Conservation (phyloP, 495 filamentous ascomycete species). For the Delitschia confertaspora region DNA sequence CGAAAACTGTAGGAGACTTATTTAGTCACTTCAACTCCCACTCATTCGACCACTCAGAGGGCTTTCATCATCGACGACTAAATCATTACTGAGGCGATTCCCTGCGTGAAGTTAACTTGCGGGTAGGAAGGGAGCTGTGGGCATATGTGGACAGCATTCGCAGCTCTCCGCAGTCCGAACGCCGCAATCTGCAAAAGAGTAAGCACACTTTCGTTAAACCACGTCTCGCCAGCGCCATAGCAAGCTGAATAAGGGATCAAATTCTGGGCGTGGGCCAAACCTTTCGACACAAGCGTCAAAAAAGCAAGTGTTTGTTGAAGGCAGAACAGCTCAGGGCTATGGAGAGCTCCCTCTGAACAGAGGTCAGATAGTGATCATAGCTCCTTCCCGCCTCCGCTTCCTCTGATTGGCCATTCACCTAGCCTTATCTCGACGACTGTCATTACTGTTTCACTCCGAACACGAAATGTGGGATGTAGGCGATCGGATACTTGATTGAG, state of each 20-base stretch:
- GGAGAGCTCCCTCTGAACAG: not conserved
- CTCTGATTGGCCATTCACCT: slow-evolving; percentile 9
- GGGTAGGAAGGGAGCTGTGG: not conserved
- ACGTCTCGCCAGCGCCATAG: too few relatives aligned
- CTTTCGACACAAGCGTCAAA: not conserved
- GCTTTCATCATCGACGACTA: slow-evolving; percentile 9
- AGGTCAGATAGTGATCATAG: too few relatives aligned
- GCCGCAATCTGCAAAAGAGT: not conserved
- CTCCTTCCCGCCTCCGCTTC: too few relatives aligned
- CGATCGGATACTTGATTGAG: slow-evolving; percentile 11
- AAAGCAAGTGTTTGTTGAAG: slow-evolving; percentile 7
- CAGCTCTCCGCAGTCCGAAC: slow-evolving; percentile 12
- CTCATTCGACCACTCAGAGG: slow-evolving; percentile 6
- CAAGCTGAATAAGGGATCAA: too few relatives aligned
- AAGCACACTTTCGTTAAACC: too few relatives aligned
- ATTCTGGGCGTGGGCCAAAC: slow-evolving; percentile 12
- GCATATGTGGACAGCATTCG: not conserved
- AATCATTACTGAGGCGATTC: slow-evolving; percentile 13
- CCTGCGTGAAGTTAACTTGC: slow-evolving; percentile 6
- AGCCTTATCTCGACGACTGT: slow-evolving; percentile 12
- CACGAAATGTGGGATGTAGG: slow-evolving; percentile 7
- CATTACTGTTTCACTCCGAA: slow-evolving; percentile 7
- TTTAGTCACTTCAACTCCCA: slow-evolving; percentile 21
- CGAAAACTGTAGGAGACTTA: slow-evolving; percentile 13
- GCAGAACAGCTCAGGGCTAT: not conserved